phyloP scores from a whole-genome alignment of 2,329 filamentous ascomycete genomes.

The Thelonectria discophora region DNA sequence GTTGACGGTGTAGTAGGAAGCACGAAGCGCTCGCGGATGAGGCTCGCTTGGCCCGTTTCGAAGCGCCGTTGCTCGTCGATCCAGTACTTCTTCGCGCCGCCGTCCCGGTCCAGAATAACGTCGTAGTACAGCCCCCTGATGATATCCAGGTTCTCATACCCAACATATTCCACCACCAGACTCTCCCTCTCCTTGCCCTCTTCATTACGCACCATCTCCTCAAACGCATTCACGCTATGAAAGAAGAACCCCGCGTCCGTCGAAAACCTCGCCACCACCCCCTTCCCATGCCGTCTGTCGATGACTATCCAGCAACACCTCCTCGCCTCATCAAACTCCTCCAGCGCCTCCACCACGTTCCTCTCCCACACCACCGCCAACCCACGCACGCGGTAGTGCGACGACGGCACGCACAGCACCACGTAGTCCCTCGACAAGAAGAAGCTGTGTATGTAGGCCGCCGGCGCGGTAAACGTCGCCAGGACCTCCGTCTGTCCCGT shows the following conservation, averaged over 20 bases:
- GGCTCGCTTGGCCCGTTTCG: conserved; percentile 48
- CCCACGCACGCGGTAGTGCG: conserved; percentile 67
- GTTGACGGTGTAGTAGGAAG: conserved; percentile 38
- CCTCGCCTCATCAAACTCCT: conserved; percentile 65
- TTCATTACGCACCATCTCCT: conserved; percentile 59
- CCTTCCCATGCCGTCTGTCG: conserved; percentile 68
- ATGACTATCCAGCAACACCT: conserved; percentile 77
- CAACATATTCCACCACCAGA: conserved; percentile 71
- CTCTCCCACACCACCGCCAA: conserved; percentile 68
- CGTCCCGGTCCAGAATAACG: conserved; percentile 65
- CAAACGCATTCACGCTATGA: conserved; percentile 81
- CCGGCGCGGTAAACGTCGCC: conserved; percentile 66
- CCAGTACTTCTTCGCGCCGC: conserved; percentile 55
- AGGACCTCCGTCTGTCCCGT: conserved; percentile 76
- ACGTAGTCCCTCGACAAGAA: conserved; percentile 77
- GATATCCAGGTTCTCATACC: conserved; percentile 71
- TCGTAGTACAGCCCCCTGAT: conserved; percentile 76
- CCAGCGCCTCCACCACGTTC: conserved; percentile 75
- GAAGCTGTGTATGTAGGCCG: conserved; percentile 85
- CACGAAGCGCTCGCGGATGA: conserved; percentile 57
- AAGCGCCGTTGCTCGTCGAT: conserved; percentile 49
- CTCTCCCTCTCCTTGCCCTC: conserved; percentile 47
- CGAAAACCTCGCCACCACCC: conserved; percentile 74
- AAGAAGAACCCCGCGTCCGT: conserved; percentile 79
- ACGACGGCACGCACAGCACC: conserved; percentile 76